Evolutionary conservation across 2,329 filamentous ascomycete genomes (phyloP).

Genomic region (Diaporthe sp.): DNA sequence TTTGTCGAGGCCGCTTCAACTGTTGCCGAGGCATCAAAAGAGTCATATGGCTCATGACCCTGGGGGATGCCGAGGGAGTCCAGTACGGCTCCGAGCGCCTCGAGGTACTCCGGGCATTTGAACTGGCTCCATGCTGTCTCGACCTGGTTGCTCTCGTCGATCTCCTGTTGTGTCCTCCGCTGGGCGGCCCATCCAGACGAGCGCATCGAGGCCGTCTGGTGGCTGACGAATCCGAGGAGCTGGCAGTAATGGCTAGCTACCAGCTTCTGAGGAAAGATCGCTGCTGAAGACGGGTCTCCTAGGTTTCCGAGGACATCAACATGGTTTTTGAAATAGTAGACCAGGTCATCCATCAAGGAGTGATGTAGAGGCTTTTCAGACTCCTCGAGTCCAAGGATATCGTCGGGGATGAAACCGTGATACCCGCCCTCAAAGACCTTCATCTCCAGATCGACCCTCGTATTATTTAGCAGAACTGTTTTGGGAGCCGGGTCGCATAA

Average conservation of each 20-base stretch:
- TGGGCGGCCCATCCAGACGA: slow-evolving; percentile 36
- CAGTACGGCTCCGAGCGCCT: slow-evolving; percentile 24
- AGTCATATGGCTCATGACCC: slow-evolving; percentile 22
- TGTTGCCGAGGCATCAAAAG: background rate
- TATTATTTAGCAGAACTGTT: background rate
- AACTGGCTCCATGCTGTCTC: slow-evolving; percentile 38
- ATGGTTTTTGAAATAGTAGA: slow-evolving; percentile 21
- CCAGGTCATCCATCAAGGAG: slow-evolving; percentile 25
- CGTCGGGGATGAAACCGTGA: slow-evolving; percentile 35
- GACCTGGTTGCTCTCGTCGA: slow-evolving; percentile 35
- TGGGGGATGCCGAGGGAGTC: slow-evolving; percentile 29
- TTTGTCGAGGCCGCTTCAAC: background rate
- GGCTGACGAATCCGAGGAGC: slow-evolving; percentile 35
- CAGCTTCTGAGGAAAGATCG: slow-evolving; percentile 27
- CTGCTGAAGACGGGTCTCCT: background rate
- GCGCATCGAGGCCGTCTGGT: slow-evolving; percentile 37
- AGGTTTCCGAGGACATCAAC: background rate
- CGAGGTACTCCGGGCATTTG: slow-evolving; percentile 38
- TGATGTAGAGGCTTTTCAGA: background rate
- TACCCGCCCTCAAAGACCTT: slow-evolving; percentile 27
- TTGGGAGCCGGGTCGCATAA: slow-evolving; percentile 26
- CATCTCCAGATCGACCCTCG: background rate
- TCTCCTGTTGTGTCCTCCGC: slow-evolving; percentile 23
- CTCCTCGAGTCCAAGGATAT: background rate
- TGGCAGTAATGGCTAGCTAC: slow-evolving; percentile 38